phyloP scores from a whole-genome alignment of 2,329 filamentous ascomycete genomes.

The Botrytis squamosa region DNA sequence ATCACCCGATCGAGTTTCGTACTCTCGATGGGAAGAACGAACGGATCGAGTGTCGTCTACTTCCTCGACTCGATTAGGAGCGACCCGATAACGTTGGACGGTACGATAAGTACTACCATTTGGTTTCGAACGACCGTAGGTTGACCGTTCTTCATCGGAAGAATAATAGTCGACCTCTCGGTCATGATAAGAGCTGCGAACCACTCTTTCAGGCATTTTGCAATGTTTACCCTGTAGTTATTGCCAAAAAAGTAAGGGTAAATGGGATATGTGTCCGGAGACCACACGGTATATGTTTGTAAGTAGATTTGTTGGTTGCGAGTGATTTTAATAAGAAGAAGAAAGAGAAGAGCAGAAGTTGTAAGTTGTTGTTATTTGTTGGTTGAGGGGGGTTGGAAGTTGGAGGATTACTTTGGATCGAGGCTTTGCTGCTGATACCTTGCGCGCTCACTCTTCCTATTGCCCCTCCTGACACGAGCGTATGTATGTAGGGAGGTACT shows the following conservation, averaged over 20 bases:
- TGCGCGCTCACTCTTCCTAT: not conserved
- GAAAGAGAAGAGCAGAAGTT: not conserved
- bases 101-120: slow-evolving; percentile 34
- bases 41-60: slow-evolving; percentile 35
- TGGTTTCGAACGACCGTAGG: slow-evolving; percentile 27
- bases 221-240: not conserved
- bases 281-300: not conserved
- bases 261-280: not conserved
- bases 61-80: slow-evolving; percentile 35
- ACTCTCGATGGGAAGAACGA: slow-evolving; percentile 31
- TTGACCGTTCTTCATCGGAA: slow-evolving; percentile 37
- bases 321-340: not conserved
- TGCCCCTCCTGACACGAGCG: slow-evolving; percentile 9
- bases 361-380: not conserved
- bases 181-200: slow-evolving; percentile 28
- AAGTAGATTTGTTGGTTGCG: not conserved
- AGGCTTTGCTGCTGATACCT: slow-evolving; percentile 10
- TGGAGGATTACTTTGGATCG: slow-evolving; percentile 4
- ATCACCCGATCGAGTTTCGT: slow-evolving; percentile 30
- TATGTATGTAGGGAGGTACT: not conserved
- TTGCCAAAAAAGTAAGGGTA: not conserved
- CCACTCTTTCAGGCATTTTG: slow-evolving; percentile 34
- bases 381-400: not conserved
- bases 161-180: slow-evolving; percentile 37
- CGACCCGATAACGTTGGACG: slow-evolving; percentile 39